Base-by-base conservation (phyloP, 108 stramenopile genomes). In the Fistulifera solaris region DNA sequence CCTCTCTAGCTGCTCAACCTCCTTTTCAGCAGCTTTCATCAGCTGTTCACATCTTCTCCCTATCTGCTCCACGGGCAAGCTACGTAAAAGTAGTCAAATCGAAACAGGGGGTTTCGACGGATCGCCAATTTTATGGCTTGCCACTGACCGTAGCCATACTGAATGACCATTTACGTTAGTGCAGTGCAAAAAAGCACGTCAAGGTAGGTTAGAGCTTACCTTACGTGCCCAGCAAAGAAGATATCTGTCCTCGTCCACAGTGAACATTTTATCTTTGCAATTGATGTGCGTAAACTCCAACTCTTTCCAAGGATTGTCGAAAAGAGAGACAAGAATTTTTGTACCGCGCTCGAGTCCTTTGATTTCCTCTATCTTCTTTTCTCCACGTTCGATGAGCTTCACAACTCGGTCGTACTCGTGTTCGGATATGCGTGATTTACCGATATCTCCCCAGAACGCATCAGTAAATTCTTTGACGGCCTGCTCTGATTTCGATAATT, bases 61-160 rank as follows among this genome's bases (percentile, higher is more conserved):
- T 10, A 83, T 45, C 3, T 63, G 47, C 23, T 83, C 77, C 1
- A 71, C 51, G 0, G 78, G 75, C 2, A 79, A 58, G 47, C 80
- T 81, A 4, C 75, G 64, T 14, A 86, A 40, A 86, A 86, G 59
- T 92, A 92, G 54, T 92, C 85, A 67, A 92, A 92, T 38, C 90
- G 82, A 68, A 92, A 92, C 24, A 72, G 64, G 16, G 70, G 73
- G 57, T 75, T 82, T 38, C 90, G 66, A 10, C 86, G 71, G n/a
- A 92, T 86, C 1, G 90, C 86, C 73, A 88, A 77, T 54, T 81
- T 86, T 5, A 92, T 79, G 21, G 90, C 90, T 44, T 78, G 80
- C 90, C 90, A 92, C 68, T 92, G 81, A 0, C 88, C 88, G 40
- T 81, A 85, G 7, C 88, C 88, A 58, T 71, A 89, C 84, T 84